Percentiles rank a stretch among this genome's conserved stretches.
Conservation (phyloP, 2,329 filamentous ascomycete species). For the Fusarium nematophilum region DNA sequence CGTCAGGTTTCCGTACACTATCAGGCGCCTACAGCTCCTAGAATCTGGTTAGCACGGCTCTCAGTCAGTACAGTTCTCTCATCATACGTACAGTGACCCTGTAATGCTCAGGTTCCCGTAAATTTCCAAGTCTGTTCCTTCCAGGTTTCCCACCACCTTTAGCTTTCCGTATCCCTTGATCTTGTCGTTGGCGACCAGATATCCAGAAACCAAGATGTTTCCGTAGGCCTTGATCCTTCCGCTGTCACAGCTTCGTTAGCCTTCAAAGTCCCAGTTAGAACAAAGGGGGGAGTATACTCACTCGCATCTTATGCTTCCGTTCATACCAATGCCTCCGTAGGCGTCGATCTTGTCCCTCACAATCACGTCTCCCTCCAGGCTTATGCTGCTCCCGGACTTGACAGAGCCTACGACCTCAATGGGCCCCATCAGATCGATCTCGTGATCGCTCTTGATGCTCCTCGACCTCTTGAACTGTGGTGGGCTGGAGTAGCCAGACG, state of each 20-base stretch:
- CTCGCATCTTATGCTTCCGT: slow-evolving; percentile 57
- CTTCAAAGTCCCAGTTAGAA: accelerated
- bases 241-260: slow-evolving; percentile 40
- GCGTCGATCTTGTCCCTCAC: slow-evolving; percentile 60
- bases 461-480: slow-evolving; percentile 47
- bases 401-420: slow-evolving; percentile 61
- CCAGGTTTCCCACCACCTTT: slow-evolving; percentile 55
- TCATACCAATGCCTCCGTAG: slow-evolving; percentile 57
- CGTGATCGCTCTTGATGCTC: slow-evolving; percentile 56
- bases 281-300: slow-evolving; percentile 39
- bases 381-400: slow-evolving; percentile 57
- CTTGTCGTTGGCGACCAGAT: slow-evolving; percentile 53
- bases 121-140: slow-evolving; percentile 58
- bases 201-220: slow-evolving; percentile 57
- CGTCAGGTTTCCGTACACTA: slow-evolving; percentile 59
- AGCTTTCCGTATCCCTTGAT: slow-evolving; percentile 61
- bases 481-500: slow-evolving; percentile 35
- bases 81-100: slow-evolving; percentile 53
- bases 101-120: slow-evolving; percentile 60
- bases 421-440: slow-evolving; percentile 56
- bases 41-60: slow-evolving; percentile 10
- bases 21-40: slow-evolving; percentile 56
- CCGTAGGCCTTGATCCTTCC: slow-evolving; percentile 60
- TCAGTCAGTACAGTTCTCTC: slow-evolving; percentile 7
- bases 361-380: slow-evolving; percentile 56